These are phyloP conservation scores for Cladosporium sp. DNA, from an alignment of 2,329 filamentous ascomycete genomes.

Conservation along the genomic window DNA sequence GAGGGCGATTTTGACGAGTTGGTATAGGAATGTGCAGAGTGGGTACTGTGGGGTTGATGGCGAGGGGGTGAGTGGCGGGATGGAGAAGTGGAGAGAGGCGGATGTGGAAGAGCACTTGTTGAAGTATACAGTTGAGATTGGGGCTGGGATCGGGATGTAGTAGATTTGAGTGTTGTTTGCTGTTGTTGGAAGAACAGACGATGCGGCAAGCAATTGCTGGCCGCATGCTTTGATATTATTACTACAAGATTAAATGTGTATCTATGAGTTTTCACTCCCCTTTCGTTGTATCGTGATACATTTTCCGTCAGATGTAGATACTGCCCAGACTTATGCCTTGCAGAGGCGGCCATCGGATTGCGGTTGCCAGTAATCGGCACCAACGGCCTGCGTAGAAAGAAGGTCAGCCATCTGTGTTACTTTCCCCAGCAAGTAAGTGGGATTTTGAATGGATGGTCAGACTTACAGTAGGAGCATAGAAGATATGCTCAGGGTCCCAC, in stretches of 20 bases:
- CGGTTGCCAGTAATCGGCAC: slow-evolving; percentile 1
- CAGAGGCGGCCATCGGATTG: slow-evolving; percentile 4
- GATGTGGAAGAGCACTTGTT: background rate
- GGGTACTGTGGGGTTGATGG: background rate
- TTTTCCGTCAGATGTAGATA: too few relatives aligned
- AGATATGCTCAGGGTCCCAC: slow-evolving; percentile 40
- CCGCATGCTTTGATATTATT: too few relatives aligned
- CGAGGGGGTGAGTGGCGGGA: background rate
- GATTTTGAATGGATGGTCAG: background rate
- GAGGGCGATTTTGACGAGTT: background rate
- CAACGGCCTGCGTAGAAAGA: background rate
- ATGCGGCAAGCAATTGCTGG: too few relatives aligned
- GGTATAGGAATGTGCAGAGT: background rate
- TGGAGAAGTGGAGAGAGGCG: background rate
- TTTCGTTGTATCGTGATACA: too few relatives aligned
- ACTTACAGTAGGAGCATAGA: slow-evolving; percentile 36
- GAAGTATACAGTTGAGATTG: background rate
- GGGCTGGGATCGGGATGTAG: too few relatives aligned
- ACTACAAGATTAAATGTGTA: too few relatives aligned
- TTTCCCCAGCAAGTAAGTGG: background rate
- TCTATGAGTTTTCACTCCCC: too few relatives aligned
- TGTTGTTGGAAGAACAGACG: too few relatives aligned
- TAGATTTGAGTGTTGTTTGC: too few relatives aligned
- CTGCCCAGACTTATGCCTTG: background rate
- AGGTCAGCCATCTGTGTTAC: background rate